phyloP scores from a whole-genome alignment of 2,329 filamentous ascomycete genomes.

The Hortaea werneckii region DNA sequence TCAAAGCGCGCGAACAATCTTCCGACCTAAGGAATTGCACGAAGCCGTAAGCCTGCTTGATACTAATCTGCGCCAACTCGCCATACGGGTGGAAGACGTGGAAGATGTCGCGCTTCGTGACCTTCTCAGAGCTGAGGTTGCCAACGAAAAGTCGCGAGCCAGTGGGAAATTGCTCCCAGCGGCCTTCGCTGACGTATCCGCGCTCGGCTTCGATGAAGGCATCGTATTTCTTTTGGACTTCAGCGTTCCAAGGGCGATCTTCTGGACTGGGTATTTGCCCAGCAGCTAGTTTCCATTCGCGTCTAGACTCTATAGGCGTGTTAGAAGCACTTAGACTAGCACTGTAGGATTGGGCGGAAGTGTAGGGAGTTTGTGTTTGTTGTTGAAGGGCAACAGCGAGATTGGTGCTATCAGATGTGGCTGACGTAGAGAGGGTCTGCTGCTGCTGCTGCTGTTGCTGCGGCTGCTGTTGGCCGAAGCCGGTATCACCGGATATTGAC shows the following conservation, averaged over 20 bases:
- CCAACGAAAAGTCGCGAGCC: slow-evolving; percentile 74
- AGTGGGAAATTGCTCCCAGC: slow-evolving; percentile 71
- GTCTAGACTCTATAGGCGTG: slow-evolving; percentile 17
- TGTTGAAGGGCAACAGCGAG: background rate
- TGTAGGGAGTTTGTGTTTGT: slow-evolving; percentile 2
- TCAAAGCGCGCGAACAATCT: slow-evolving; percentile 65
- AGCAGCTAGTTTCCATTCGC: slow-evolving; percentile 20
- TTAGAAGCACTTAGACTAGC: background rate
- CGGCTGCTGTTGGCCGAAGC: background rate
- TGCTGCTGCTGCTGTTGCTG: background rate
- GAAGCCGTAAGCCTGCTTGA: slow-evolving; percentile 95
- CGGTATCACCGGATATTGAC: background rate
- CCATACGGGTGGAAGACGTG: slow-evolving; percentile 81
- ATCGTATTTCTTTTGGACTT: slow-evolving; percentile 59
- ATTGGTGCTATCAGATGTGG: background rate
- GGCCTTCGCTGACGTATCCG: slow-evolving; percentile 64
- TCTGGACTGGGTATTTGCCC: slow-evolving; percentile 30
- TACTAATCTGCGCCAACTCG: slow-evolving; percentile 82
- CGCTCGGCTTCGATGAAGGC: slow-evolving; percentile 63
- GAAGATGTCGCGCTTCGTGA: slow-evolving; percentile 89
- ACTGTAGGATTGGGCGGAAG: background rate
- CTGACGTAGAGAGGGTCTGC: background rate
- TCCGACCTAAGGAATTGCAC: slow-evolving; percentile 77
- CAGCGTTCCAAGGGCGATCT: slow-evolving; percentile 42
- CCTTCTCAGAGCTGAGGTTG: slow-evolving; percentile 84